Evolutionary conservation across 2,329 filamentous ascomycete species (phyloP), one percentile per base, ranked within the genome.

Genomic region (Blastomyces parvus): DNA sequence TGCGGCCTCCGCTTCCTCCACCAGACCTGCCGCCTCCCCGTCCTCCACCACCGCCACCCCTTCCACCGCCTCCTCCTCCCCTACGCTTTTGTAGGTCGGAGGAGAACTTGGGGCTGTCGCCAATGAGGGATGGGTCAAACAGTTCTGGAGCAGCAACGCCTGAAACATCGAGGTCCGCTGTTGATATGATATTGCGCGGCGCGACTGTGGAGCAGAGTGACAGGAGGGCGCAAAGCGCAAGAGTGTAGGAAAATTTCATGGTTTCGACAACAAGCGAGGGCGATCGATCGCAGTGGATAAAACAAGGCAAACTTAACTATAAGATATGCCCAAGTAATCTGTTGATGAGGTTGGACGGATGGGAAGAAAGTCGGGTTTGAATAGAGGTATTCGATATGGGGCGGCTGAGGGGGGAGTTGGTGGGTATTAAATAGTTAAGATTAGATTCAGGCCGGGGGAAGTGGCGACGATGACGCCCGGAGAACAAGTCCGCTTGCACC

Each of bases 31-130:
- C 64, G n/a, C 72, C 59, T 40, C 72, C 62, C 9, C 71, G 69
- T 38, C 72, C 63, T 30, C 71, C 69, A 38, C 72, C 66, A 22
- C 69, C 62, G 7, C 78, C 73, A 17, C 77, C 73, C 27, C 76
- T 72, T 36, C 78, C 75, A n/a, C 79, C 77, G 6, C 79, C 77
- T 30, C 81, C 80, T 67, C 79, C 76, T 69, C 79, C n/a, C n/a
- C n/a, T 80, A 62, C 81, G 77, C 68, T 82, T 83, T 63, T 78
- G 75, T 36, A 82, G 67, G 36, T 73, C 70, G 6, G 67, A 52
- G 6, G n/a, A n/a, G n/a, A 66, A 53, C 42, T 72, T 66, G 11
- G 62, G 59, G 5, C 64, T 58, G 1, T 66, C 61, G 27, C 59
- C 52, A n/a, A 62, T 50, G 14, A 62, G 33, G 13, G 42, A 40